Base-by-base conservation (phyloP, 2,329 filamentous ascomycete species). In the Mycocentrospora acerina region DNA sequence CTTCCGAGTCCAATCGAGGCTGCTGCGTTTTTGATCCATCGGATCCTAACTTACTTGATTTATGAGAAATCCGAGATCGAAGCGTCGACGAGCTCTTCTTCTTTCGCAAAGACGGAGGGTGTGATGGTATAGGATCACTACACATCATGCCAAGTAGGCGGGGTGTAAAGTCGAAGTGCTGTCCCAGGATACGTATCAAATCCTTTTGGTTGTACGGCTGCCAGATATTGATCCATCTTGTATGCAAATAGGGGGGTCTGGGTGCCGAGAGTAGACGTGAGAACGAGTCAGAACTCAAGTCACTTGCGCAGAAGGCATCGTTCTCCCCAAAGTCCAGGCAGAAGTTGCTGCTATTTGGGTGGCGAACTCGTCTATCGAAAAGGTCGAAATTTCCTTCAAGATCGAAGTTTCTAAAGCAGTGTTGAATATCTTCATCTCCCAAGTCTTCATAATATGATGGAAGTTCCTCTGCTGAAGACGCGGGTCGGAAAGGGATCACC, bases 211-310 rank as follows among this genome's bases (percentile, higher is more conserved):
- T 63, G 52, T 80, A 78, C 0, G 85, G 85, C 31, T 79, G 74
- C 82, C 84, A 90, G 17, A 90, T 76, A 46, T 89, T 87, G 51
- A 89, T 87, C 86, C 86, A 90, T 62, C 85, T 75, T 4, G 85
- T 81, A 43, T 72, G 75, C 30, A 75, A 67, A 32, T 69, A 72
- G 27, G 65, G 67, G 2, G 76, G 72, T 40, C 74, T 70, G 54
- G 77, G 59, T 7, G 55, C 45, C 22, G 55, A 48, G 10, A 68
- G 40, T 12, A 64, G 50, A 31, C 36, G 64, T 31, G 46, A 69
- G 19, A 82, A 60, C 3, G 75, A 69, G 2, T 64, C 46, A 1
- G 62, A 53, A 3, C 64, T 56, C 7, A 86, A 64, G 50, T 85
- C 69, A 35, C 78, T 76, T 3, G 77, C 79, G 42, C 81, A 77